Evolutionary conservation across 192 early-diverging fungal species (phyloP).

Genomic region (Backusella mclennaniae): DNA sequence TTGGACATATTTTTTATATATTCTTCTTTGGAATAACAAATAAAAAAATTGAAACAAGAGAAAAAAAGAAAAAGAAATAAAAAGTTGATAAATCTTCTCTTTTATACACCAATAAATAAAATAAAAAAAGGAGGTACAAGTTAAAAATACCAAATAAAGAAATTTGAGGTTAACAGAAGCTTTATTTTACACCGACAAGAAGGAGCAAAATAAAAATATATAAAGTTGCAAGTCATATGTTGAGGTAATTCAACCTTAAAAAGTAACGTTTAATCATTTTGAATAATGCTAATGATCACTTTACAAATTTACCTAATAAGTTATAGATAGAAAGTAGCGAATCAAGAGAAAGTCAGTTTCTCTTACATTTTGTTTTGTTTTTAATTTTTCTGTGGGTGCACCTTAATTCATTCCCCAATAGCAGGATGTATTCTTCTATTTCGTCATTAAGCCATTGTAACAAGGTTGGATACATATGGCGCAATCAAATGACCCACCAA

Average conservation of each 20-base stretch:
- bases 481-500: constrained; percentile 14
- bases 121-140: neutral
- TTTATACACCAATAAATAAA: neutral
- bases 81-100: neutral
- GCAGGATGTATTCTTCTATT: neutral
- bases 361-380: neutral
- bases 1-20: neutral
- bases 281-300: neutral
- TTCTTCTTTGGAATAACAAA: neutral
- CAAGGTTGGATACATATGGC: constrained; percentile 9
- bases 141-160: constrained; percentile 4
- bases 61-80: neutral
- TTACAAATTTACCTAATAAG: neutral
- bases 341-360: neutral
- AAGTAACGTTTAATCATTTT: neutral
- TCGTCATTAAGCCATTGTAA: neutral
- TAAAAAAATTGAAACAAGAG: neutral
- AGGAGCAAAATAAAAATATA: neutral
- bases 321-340: neutral
- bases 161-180: neutral
- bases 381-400: neutral
- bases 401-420: neutral
- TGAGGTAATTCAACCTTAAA: neutral
- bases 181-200: constrained; percentile 2
- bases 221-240: neutral